These are phyloP conservation scores for Lepidium didymum DNA, from an alignment of 345 rosid genomes.

Conservation along the genomic window DNA sequence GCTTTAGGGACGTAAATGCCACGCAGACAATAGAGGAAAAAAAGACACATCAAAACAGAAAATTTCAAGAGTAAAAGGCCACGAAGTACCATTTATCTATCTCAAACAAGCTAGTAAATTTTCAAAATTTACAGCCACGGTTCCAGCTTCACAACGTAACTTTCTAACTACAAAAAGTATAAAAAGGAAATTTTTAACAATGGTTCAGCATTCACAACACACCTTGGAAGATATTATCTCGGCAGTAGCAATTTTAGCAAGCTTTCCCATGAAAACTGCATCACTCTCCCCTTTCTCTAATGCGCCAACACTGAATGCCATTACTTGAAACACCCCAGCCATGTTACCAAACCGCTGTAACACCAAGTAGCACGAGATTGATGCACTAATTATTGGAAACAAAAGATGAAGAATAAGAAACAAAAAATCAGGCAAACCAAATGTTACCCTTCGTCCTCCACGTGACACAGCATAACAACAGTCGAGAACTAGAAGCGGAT, in stretches of 20 bases:
- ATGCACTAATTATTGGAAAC: background rate
- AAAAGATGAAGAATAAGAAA: background rate
- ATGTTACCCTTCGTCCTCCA: slow-evolving; percentile 78
- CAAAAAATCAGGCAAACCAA: background rate
- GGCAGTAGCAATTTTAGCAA: slow-evolving; percentile 84
- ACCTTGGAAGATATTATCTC: slow-evolving; percentile 97
- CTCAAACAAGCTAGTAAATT: background rate
- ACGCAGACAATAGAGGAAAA: background rate
- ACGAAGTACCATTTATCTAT: background rate
- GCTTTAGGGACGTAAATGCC: background rate
- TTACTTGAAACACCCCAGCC: slow-evolving; percentile 93
- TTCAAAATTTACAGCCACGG: background rate
- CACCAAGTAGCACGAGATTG: background rate
- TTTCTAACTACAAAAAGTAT: background rate
- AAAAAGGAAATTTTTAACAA: background rate
- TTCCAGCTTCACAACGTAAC: background rate
- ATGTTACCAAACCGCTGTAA: slow-evolving; percentile 79
- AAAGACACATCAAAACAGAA: background rate
- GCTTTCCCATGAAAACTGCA: slow-evolving; percentile 68
- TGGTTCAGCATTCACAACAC: background rate
- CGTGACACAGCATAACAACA: slow-evolving; percentile 78
- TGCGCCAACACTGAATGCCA: slow-evolving; percentile 72
- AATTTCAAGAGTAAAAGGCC: background rate
- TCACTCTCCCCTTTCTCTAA: slow-evolving; percentile 57
- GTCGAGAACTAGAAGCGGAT: slow-evolving; percentile 89